A percentile compares a stretch with the other conserved stretches of the same genome.
phyloP scores from a whole-genome alignment of 306 rosid genomes.

The Glycyrrhiza uralensis region DNA sequence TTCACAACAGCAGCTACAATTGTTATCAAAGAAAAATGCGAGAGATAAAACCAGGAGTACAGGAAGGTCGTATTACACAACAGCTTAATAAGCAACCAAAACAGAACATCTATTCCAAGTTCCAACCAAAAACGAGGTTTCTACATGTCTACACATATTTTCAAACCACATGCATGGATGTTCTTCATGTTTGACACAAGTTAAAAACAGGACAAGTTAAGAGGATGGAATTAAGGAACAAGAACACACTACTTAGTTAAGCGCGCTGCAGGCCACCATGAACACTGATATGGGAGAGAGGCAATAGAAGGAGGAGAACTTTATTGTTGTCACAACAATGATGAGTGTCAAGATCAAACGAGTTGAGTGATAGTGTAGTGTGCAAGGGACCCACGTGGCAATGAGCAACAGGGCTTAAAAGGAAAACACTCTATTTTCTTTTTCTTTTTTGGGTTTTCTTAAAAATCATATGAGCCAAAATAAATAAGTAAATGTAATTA shows the following conservation, averaged over 20 bases:
- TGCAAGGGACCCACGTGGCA: constrained; percentile 64
- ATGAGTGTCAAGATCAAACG: constrained; percentile 40
- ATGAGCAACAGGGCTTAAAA: constrained; percentile 12
- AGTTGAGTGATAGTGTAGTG: constrained; percentile 29
- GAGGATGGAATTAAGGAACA: no score
- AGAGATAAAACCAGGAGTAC: not conserved
- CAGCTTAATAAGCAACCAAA: not conserved
- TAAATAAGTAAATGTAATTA: not conserved
- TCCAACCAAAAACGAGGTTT: not conserved
- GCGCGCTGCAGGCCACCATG: constrained; percentile 21
- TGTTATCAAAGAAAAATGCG: not conserved
- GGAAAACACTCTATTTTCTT: not conserved
- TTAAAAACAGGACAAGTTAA: no score
- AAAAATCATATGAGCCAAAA: not conserved
- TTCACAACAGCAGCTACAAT: not conserved
- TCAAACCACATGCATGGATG: not conserved
- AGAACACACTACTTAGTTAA: constrained; percentile 19
- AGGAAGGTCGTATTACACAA: not conserved
- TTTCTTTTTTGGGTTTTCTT: not conserved
- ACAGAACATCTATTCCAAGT: not conserved
- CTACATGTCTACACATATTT: not conserved
- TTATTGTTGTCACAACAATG: constrained; percentile 11
- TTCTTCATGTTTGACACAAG: not conserved
- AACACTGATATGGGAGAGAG: constrained; percentile 18
- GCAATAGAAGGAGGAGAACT: no score